Evolutionary conservation across 768 basidiomycete genomes (phyloP).

Genomic region (Serendipita sp.): DNA sequence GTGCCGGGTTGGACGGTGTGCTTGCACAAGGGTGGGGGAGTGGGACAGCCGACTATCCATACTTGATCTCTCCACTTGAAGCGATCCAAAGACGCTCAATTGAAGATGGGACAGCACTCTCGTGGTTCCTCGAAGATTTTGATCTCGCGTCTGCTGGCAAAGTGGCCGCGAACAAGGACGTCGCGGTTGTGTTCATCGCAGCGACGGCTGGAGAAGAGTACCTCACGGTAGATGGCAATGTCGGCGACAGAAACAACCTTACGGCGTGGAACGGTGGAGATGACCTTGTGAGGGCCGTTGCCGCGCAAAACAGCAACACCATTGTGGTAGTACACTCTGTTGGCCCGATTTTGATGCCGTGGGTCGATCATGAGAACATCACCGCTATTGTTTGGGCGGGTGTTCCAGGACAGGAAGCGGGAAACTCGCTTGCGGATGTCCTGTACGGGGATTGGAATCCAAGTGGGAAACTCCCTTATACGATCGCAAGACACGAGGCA

Average conservation of each 20-base stretch:
- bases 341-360: constrained; percentile 18
- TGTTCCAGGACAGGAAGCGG: constrained; percentile 50
- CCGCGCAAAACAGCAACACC: constrained; percentile 44
- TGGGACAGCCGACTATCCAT: neutral
- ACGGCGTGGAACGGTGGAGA: constrained; percentile 66
- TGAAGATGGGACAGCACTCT: constrained; percentile 46
- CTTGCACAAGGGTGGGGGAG: constrained; percentile 9
- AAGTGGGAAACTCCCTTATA: constrained; percentile 54
- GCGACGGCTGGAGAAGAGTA: constrained; percentile 76
- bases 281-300: constrained; percentile 43
- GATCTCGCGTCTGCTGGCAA: constrained; percentile 36
- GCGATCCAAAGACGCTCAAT: constrained; percentile 63
- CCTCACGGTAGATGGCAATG: constrained; percentile 65
- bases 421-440: constrained; percentile 57
- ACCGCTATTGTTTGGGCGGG: constrained; percentile 48
- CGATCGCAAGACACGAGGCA: constrained; percentile 43
- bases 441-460: constrained; percentile 58
- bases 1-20: constrained; percentile 6
- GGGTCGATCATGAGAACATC: constrained; percentile 26
- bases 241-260: constrained; percentile 39
- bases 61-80: constrained; percentile 41
- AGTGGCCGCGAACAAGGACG: constrained; percentile 36
- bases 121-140: constrained; percentile 58
- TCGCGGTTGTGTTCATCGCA: constrained; percentile 67
- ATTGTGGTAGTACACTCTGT: constrained; percentile 22